Base-by-base conservation (phyloP, 495 filamentous ascomycete species). In the Aspergillus sparsus region DNA sequence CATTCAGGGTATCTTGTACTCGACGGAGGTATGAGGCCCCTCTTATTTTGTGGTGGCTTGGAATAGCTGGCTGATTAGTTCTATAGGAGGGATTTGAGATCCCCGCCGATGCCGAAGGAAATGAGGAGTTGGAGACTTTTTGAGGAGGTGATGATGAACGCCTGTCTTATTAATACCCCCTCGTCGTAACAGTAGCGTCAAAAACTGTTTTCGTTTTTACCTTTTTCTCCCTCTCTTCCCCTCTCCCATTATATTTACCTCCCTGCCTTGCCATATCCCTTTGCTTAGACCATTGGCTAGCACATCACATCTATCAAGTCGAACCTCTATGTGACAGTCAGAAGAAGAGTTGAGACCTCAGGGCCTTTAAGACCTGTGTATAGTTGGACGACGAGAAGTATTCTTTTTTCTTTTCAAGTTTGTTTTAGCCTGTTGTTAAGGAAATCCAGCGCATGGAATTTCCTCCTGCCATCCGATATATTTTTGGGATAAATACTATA, bases 1-100 rank as follows among this genome's bases (percentile, higher is more conserved):
- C 73, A 96, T 98, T 73, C 94, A 98, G 79, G 85, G 85, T 15
- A 98, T 97, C 74, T 79, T 98, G 61, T 98, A 98, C 83, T 96
- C 92, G 55, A 98, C 94, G 57, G 94, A 98, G 82, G 87, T 88
- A 71, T 66, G 82, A 70, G 54, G 13, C 32, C 34, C 18, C 36
- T 34, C 45, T 7, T 49, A 13, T 39, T 32, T 50, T 52, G 12
- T 35, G 21, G 37, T 31, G 15, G 35, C 16, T 49, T 18, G 45
- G 16, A 33, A 49, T 32, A 5, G 5, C 6, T 41, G 31, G 39
- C 51, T 67, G 34, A 66, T 53, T 21, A 46, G 12, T 13, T 37
- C 46, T 57, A 60, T 57, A 83, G 80, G 80, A 83, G 61, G 80
- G 80, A 63, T 82, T 82, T 59, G 80, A 82, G 70, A 82, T 82